These are phyloP conservation scores for Apiospora pterosperma DNA, from an alignment of 2,329 filamentous ascomycete genomes.

Conservation along the genomic window DNA sequence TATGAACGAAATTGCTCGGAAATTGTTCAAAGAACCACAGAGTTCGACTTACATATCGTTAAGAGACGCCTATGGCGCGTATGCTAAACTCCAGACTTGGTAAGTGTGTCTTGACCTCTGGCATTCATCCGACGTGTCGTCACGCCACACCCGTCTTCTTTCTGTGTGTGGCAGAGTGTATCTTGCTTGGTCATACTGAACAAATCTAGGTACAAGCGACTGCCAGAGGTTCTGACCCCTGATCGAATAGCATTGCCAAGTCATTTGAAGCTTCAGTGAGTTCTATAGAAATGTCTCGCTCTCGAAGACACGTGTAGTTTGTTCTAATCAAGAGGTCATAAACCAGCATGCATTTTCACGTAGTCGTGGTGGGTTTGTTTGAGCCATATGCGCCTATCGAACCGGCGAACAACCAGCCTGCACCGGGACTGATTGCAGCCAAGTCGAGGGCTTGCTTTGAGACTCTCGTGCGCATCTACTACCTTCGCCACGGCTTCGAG, in stretches of 20 bases:
- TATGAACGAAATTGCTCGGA: conserved; percentile 27
- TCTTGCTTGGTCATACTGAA: not conserved
- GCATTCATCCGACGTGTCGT: not conserved
- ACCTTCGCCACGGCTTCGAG: conserved; percentile 27
- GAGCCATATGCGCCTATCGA: conserved; percentile 17
- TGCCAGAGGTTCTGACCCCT: conserved; percentile 24
- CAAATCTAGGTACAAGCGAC: not conserved
- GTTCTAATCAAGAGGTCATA: not conserved
- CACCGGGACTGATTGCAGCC: conserved; percentile 12
- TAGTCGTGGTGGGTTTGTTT: conserved; percentile 31
- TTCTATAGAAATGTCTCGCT: not conserved
- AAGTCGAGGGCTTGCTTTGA: conserved; percentile 21
- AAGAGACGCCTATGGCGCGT: conserved; percentile 17
- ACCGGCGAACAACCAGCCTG: conserved; percentile 8
- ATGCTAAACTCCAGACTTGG: conserved; percentile 22
- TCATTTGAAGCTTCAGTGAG: conserved; percentile 35
- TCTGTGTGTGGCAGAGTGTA: not conserved
- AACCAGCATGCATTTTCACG: conserved; percentile 32
- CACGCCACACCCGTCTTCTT: not conserved
- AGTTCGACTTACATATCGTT: conserved; percentile 12
- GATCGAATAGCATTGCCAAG: conserved; percentile 28
- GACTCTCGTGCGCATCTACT: conserved; percentile 26
- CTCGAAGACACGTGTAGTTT: not conserved
- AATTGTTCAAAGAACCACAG: conserved; percentile 8
- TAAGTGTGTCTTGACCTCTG: conserved; percentile 12